Percentiles rank a stretch among this genome's conserved stretches.
phyloP scores from a whole-genome alignment of 805 yeast species.

The Lipomyces yamanashiensis region DNA sequence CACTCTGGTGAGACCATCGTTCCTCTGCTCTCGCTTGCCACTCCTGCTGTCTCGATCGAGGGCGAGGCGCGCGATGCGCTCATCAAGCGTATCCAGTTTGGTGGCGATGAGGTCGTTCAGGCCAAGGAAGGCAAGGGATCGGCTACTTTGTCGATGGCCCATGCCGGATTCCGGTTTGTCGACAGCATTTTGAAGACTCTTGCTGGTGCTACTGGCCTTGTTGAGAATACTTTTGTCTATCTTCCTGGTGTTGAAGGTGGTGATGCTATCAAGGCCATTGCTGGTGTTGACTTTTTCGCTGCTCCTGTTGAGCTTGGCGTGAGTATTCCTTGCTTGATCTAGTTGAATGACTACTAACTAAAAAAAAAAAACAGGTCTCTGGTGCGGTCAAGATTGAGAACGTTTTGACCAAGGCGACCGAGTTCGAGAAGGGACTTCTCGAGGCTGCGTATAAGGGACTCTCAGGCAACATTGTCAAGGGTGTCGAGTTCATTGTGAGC shows the following conservation, averaged over 20 bases:
- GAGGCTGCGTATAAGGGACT: slow-evolving; percentile 84
- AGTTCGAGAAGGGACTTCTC: slow-evolving; percentile 84
- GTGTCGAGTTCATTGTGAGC: slow-evolving; percentile 74
- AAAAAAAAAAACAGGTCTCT: slow-evolving; percentile 46
- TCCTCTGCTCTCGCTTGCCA: slow-evolving; percentile 66
- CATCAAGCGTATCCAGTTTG: slow-evolving; percentile 90
- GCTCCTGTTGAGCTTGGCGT: slow-evolving; percentile 92
- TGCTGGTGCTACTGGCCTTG: slow-evolving; percentile 25
- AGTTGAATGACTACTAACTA: background rate
- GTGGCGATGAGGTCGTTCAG: slow-evolving; percentile 95
- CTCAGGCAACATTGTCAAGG: slow-evolving; percentile 88
- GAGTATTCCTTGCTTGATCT: slow-evolving; percentile 43
- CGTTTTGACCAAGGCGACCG: slow-evolving; percentile 67
- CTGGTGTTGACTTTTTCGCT: slow-evolving; percentile 92
- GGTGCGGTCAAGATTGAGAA: slow-evolving; percentile 68
- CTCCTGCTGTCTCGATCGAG: slow-evolving; percentile 45
- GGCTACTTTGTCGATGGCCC: slow-evolving; percentile 95
- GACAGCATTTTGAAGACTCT: slow-evolving; percentile 53
- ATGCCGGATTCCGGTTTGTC: slow-evolving; percentile 85
- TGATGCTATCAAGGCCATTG: slow-evolving; percentile 80
- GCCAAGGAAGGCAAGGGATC: slow-evolving; percentile 95
- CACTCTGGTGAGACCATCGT: slow-evolving; percentile 95
- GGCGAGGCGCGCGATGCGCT: slow-evolving; percentile 56
- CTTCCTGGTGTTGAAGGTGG: slow-evolving; percentile 54
- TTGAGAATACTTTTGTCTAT: slow-evolving; percentile 36